Percentiles rank a stretch among this genome's conserved stretches.
These are phyloP conservation scores for Inga leiocalycina DNA, from an alignment of 306 rosid species.

Conservation along the genomic window DNA sequence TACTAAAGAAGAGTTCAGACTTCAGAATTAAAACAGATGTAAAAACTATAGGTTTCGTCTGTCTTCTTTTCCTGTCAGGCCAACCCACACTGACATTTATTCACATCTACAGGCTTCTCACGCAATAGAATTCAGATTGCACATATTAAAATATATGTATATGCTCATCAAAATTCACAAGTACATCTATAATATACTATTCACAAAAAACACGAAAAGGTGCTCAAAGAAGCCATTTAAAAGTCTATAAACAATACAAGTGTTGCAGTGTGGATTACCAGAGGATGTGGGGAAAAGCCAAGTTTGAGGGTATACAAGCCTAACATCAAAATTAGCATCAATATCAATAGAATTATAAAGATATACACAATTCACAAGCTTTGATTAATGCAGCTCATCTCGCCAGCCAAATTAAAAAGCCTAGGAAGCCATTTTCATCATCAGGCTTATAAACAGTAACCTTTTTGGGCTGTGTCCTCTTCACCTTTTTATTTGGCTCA, in stretches of 20 bases:
- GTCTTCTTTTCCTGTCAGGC: background rate
- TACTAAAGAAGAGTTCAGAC: conserved; percentile 21
- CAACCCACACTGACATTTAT: background rate
- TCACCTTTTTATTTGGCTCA: background rate
- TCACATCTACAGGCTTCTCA: background rate
- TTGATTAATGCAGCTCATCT: background rate
- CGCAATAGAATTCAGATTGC: conserved; percentile 3
- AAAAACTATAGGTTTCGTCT: background rate
- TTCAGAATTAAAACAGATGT: conserved; percentile 4
- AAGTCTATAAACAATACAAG: conserved; percentile 9
- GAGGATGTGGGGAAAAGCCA: background rate
- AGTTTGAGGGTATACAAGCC: conserved; percentile 1
- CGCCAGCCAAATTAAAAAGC: background rate
- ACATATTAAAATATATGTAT: background rate
- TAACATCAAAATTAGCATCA: background rate
- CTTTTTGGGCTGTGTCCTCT: background rate
- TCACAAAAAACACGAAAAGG: background rate
- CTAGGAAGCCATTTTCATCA: background rate
- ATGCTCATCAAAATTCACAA: background rate
- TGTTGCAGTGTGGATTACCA: conserved; percentile 12
- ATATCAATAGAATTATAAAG: background rate
- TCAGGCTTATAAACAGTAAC: background rate
- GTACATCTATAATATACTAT: background rate
- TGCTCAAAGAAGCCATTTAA: background rate
- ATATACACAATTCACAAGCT: background rate